These are phyloP conservation scores for Alliaria petiolata DNA, from an alignment of 345 rosid genomes.

Conservation along the genomic window DNA sequence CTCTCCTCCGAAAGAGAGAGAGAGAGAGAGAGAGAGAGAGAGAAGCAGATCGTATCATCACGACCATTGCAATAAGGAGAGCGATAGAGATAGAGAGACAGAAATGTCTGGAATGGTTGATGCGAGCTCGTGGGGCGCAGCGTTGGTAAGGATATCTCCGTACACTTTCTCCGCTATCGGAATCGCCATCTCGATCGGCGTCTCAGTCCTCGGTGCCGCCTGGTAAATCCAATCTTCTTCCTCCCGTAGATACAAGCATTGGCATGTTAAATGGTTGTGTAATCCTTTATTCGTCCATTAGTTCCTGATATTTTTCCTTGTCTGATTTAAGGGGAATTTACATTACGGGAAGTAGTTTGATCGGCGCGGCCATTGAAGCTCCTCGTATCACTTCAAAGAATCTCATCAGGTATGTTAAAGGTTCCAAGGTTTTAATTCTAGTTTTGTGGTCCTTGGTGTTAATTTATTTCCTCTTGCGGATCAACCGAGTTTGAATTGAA, in stretches of 20 bases:
- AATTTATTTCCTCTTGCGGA: not conserved
- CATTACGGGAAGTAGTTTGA: slow-evolving; percentile 96
- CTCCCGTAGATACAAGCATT: not conserved
- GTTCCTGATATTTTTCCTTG: not conserved
- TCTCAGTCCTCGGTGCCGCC: slow-evolving; percentile 99
- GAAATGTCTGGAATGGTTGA: slow-evolving; percentile 41
- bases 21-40: not conserved
- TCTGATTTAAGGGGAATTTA: slow-evolving; percentile 69
- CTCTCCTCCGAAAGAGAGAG: not conserved
- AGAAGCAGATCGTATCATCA: slow-evolving; percentile 23
- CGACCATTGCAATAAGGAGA: not conserved
- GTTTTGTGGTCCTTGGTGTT: not conserved
- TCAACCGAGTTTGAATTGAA: not conserved
- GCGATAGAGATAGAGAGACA: not conserved
- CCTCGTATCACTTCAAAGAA: slow-evolving; percentile 98
- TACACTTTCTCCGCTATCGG: slow-evolving; percentile 95
- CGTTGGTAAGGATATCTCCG: slow-evolving; percentile 79
- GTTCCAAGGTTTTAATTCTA: not conserved
- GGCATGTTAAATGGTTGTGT: not conserved
- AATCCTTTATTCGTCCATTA: not conserved
- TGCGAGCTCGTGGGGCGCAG: slow-evolving; percentile 75
- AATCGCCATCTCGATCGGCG: slow-evolving; percentile 91
- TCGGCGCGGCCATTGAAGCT: slow-evolving; percentile 97
- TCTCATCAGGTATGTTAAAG: slow-evolving; percentile 40
- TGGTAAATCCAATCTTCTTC: slow-evolving; percentile 45